A percentile compares a stretch with the other conserved stretches of the same genome.
These are phyloP conservation scores for Collybiopsis luxurians DNA, from an alignment of 768 basidiomycete genomes.

Conservation along the genomic window DNA sequence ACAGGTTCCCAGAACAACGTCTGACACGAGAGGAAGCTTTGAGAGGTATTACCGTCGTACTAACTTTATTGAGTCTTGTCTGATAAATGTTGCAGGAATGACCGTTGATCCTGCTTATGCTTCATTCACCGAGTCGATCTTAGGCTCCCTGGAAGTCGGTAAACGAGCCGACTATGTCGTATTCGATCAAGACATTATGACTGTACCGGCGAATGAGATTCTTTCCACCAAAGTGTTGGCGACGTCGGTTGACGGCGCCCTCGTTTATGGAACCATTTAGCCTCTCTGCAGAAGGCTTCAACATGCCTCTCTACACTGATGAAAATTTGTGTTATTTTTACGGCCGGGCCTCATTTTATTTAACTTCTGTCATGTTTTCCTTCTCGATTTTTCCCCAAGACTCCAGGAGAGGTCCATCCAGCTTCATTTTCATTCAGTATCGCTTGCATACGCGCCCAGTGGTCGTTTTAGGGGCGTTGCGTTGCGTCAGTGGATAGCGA, in stretches of 20 bases:
- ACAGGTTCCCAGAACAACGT: slow-evolving; percentile 81
- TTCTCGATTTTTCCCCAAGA: no score
- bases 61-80: background rate
- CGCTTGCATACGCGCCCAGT: no score
- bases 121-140: slow-evolving; percentile 67
- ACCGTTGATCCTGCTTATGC: slow-evolving; percentile 88
- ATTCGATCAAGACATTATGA: slow-evolving; percentile 81
- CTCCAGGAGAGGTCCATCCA: no score
- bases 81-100: slow-evolving; percentile 53
- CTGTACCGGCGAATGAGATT: slow-evolving; percentile 53
- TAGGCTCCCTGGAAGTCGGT: slow-evolving; percentile 77
- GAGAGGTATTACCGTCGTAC: slow-evolving; percentile 39
- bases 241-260: slow-evolving; percentile 76
- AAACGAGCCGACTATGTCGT: slow-evolving; percentile 88
- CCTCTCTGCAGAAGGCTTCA: slow-evolving; percentile 5
- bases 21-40: slow-evolving; percentile 77
- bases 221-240: slow-evolving; percentile 65
- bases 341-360: no score
- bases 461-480: background rate
- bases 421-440: no score
- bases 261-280: slow-evolving; percentile 33
- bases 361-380: background rate
- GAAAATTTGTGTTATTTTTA: no score
- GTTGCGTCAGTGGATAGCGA: background rate
- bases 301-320: slow-evolving; percentile 7